Percentiles rank a stretch among this genome's conserved stretches.
Evolutionary conservation across 345 rosid genomes (phyloP).

Genomic region (Kernera saxatilis): DNA sequence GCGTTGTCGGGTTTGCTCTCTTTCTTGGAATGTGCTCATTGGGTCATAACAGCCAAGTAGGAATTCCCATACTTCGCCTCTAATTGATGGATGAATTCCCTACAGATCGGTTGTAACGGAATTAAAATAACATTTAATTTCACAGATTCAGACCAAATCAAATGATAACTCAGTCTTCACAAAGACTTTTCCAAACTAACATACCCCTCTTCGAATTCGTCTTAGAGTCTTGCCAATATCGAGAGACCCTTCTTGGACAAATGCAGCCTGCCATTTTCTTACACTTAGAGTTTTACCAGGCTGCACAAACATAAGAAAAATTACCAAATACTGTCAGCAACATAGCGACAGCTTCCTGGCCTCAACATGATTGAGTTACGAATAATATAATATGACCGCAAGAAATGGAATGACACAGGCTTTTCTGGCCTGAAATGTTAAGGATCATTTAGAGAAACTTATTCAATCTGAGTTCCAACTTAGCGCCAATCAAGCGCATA

Average conservation of each 20-base stretch:
- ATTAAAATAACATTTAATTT: background rate
- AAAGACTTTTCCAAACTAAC: background rate
- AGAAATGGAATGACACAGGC: background rate
- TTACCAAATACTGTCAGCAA: conserved; percentile 1
- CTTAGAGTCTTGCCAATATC: conserved; percentile 77
- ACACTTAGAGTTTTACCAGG: conserved; percentile 87
- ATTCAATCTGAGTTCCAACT: background rate
- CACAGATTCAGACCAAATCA: background rate
- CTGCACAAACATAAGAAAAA: conserved; percentile 40
- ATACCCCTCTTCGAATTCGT: conserved; percentile 87
- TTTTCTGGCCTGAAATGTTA: background rate
- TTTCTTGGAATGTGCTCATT: conserved; percentile 74
- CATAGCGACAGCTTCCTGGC: background rate
- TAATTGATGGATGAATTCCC: conserved; percentile 96
- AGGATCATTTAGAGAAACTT: background rate
- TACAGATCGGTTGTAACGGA: conserved; percentile 13
- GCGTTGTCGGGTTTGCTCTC: conserved; percentile 60
- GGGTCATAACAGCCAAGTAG: conserved; percentile 92
- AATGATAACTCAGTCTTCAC: background rate
- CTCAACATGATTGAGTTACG: background rate
- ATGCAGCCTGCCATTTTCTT: conserved; percentile 91
- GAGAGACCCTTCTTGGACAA: conserved; percentile 70
- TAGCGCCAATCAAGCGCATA: background rate
- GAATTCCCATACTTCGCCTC: conserved; percentile 99
- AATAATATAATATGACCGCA: background rate